Evolutionary conservation across 805 yeast species (phyloP).

Genomic region (Candida caryicola): DNA sequence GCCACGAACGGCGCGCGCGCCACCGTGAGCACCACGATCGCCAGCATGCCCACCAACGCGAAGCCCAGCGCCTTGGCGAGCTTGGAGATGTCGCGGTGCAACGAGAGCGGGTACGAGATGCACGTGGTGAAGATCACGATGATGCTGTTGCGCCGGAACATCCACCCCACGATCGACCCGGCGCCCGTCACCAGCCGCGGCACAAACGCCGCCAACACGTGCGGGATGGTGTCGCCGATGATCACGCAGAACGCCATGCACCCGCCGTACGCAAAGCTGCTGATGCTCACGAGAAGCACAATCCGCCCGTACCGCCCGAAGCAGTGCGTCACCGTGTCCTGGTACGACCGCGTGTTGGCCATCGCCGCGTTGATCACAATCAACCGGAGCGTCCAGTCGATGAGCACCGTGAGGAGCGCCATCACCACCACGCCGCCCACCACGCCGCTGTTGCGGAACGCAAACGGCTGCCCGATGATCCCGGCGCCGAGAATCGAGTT

Average conservation of each 20-base stretch:
- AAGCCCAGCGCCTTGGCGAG: constrained; percentile 84
- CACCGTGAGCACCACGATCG: constrained; percentile 72
- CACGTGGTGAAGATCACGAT: constrained; percentile 67
- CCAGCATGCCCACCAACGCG: constrained; percentile 80
- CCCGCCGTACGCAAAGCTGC: constrained; percentile 91
- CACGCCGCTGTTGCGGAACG: constrained; percentile 77
- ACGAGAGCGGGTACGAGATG: constrained; percentile 79
- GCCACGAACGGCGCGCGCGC: constrained; percentile 67
- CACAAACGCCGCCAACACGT: constrained; percentile 69
- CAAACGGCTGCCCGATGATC: constrained; percentile 90
- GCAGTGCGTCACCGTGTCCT: constrained; percentile 77
- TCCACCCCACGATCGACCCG: constrained; percentile 40
- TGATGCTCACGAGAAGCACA: constrained; percentile 69
- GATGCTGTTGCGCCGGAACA: constrained; percentile 66
- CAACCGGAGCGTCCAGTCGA: constrained; percentile 83
- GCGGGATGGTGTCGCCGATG: constrained; percentile 93
- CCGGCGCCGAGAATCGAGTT: constrained; percentile 95
- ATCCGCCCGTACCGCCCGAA: constrained; percentile 73
- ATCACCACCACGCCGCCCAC: constrained; percentile 67
- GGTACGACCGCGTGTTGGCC: constrained; percentile 74
- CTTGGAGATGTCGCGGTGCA: constrained; percentile 76
- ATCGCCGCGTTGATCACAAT: constrained; percentile 81
- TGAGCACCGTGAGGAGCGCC: constrained; percentile 58
- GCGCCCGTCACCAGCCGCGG: constrained; percentile 38
- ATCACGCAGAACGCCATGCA: constrained; percentile 91